Evolutionary conservation across 164 flowering plant species (phyloP), one percentile per base, ranked within the genome.

Genomic region (Protea cynaroides): DNA sequence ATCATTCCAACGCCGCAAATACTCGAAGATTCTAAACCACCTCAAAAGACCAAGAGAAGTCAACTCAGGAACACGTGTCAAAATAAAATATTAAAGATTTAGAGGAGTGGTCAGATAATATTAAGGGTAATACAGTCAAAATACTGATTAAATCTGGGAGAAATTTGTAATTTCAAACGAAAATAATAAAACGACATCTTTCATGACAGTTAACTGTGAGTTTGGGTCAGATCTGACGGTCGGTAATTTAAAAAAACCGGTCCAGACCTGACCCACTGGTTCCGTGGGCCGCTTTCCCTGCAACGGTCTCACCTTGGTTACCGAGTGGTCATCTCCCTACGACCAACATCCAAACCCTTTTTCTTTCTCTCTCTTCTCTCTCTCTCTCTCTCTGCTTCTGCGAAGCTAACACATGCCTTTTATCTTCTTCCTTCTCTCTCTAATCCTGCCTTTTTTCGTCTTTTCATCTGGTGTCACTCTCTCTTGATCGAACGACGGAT

Each of bases 401-500:
- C 34, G 34, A 29, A 29, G 34, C 34, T 29, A 29, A 29, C 34
- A 29, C 34, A 29, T n/a, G n/a, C 2, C 34, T 29, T 29, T 5
- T 29, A 3, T 29, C 34, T 29, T 29, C 34, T 29, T 29, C 34
- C 5, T 29, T 21, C 19, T 54, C 65, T 50, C 65, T 34, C 62
- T 57, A 22, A 25, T 38, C 21, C 56, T 40, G 13, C 24, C 54
- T 54, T 63, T 54, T 54, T 40, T 62, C 54, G 18, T 37, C 29
- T 19, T 53, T 37, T 40, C 23, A 25, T 22, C 18, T 37, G 25
- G 21, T 10, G 18, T 19, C 38, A 46, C 11, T 21, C 62, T 24
- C 25, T 51, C 40, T 50, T 49, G 36, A 80, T 79, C 87, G 0
- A 71, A 82, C 83, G 82, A 63, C 68, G 65, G 64, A 21, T 53